phyloP scores from a whole-genome alignment of 768 basidiomycete genomes.

The Serendipita sp. region DNA sequence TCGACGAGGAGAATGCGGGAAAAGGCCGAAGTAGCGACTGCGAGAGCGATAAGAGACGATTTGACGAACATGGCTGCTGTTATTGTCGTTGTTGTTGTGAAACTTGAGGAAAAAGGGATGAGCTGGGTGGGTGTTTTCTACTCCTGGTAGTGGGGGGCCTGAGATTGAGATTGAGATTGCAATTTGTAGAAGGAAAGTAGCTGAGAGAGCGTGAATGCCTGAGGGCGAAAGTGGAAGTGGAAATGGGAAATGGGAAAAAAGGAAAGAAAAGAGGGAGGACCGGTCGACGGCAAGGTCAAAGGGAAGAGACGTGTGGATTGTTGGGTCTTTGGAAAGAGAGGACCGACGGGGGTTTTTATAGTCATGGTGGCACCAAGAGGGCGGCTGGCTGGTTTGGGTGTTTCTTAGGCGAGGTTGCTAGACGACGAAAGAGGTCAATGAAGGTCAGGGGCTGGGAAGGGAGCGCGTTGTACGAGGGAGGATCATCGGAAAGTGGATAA shows the following conservation, averaged over 20 bases:
- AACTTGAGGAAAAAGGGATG: not conserved
- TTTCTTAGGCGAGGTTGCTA: not conserved
- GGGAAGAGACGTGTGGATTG: not conserved
- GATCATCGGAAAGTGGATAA: not conserved
- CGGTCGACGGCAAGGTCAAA: conserved; percentile 5
- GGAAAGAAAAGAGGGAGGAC: not conserved
- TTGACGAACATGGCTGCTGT: conserved; percentile 10
- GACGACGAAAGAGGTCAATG: not conserved
- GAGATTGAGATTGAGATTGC: not conserved
- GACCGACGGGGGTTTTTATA: not conserved
- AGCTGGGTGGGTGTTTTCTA: not conserved
- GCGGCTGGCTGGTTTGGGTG: not conserved
- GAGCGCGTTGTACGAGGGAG: not conserved
- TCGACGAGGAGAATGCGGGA: conserved; percentile 35
- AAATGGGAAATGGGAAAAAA: not conserved
- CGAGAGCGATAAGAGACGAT: conserved; percentile 11
- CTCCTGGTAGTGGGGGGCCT: not conserved
- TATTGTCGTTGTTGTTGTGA: not conserved
- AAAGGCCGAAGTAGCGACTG: conserved; percentile 15
- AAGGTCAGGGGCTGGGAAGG: not conserved
- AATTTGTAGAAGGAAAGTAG: not conserved
- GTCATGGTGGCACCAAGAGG: not conserved
- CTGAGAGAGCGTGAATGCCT: not conserved
- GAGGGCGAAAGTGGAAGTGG: not conserved
- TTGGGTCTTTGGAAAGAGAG: not conserved